Evolutionary conservation across 2,329 filamentous ascomycete species (phyloP), one percentile per base, ranked within the genome.

Genomic region (Nemania diffusa): DNA sequence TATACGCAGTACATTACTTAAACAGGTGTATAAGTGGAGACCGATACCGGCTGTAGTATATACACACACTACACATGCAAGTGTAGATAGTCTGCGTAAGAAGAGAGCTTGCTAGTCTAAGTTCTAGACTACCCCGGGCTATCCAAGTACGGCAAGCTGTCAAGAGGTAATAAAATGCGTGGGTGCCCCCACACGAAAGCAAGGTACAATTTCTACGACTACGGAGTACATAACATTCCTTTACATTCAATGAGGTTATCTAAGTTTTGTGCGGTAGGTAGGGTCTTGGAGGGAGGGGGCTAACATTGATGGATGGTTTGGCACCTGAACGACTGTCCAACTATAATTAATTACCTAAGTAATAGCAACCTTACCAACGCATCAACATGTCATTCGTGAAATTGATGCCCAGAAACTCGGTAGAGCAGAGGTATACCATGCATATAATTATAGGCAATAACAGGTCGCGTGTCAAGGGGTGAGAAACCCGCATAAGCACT

Each of bases 11-110:
- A n/a, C n/a, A n/a, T n/a, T n/a, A n/a, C n/a, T n/a, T 44, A 44
- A 17, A 20, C 6, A n/a, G 5, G 40, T 44, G 6, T 4, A 17
- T 44, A 2, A 44, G 40, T 50, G 46, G 46, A 15, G 46, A 17
- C 46, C 46, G 46, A 50, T 50, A 50, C 46, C 46, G 46, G 46
- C 46, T 50, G n/a, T n/a, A n/a, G n/a, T n/a, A n/a, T n/a, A n/a
- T n/a, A n/a, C n/a, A n/a, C n/a, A n/a, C n/a, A n/a, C 7, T n/a
- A 27, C 9, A 8, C 17, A n/a, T n/a, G n/a, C 15, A 40, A 40
- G 15, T 40, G 37, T 5, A 40, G 37, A 40, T 40, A 17, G 11
- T 34, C 6, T 34, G 37, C 17, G 40, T 44, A 20, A 40, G 17
- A 17, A 44, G 2, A 44, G 40, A 44, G n/a, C 29, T 32, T 9